Evolutionary conservation across 2,329 filamentous ascomycete species (phyloP).

Genomic region (Pseudogymnoascus sp.): DNA sequence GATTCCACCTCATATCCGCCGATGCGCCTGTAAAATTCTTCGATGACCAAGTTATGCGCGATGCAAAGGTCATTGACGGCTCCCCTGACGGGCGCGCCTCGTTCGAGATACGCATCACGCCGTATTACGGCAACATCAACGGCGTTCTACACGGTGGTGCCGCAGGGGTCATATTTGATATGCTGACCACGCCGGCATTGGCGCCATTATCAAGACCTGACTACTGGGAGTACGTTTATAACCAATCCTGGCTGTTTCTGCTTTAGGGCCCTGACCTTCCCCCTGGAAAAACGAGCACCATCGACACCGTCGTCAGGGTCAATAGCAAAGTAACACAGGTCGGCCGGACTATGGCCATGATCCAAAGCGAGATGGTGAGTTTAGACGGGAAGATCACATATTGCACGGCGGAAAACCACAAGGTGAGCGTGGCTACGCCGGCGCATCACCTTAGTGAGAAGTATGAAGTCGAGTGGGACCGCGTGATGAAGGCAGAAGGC

Average conservation of each 20-base stretch:
- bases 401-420: conserved; percentile 45
- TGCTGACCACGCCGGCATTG: conserved; percentile 42
- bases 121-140: conserved; percentile 37
- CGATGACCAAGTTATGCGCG: conserved; percentile 19
- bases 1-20: conserved; percentile 16
- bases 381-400: conserved; percentile 39
- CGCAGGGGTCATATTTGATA: conserved; percentile 46
- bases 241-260: background rate
- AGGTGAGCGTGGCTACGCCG: conserved; percentile 36
- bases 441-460: conserved; percentile 29
- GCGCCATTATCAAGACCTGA: conserved; percentile 39
- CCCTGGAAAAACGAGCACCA: conserved; percentile 17
- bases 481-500: conserved; percentile 29
- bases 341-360: conserved; percentile 44
- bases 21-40: conserved; percentile 13
- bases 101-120: conserved; percentile 37
- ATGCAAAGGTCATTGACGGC: conserved; percentile 24
- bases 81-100: conserved; percentile 28
- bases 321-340: conserved; percentile 36
- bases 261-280: background rate
- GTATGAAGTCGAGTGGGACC: conserved; percentile 36
- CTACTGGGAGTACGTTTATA: conserved; percentile 37
- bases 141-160: conserved; percentile 46
- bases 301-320: conserved; percentile 36
- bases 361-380: conserved; percentile 40